Evolutionary conservation across 2,329 filamentous ascomycete genomes (phyloP).

Genomic region (Nannizziopsis arthrosporioides): DNA sequence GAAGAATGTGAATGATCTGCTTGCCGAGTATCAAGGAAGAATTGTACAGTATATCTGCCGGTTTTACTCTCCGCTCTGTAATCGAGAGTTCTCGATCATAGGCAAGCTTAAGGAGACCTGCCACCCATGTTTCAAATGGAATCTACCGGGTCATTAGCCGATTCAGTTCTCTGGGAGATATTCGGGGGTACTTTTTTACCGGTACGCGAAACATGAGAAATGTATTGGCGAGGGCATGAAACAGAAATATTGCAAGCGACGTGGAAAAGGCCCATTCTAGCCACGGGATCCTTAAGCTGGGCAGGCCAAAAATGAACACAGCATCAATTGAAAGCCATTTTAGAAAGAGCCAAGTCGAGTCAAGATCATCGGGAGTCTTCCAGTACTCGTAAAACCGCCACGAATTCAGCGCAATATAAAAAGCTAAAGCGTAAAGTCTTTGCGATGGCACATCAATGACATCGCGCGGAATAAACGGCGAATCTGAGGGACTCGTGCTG

Average conservation of each 20-base stretch:
- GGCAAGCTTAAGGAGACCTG: slow-evolving; percentile 63
- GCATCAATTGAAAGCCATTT: slow-evolving; percentile 91
- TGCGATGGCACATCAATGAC: slow-evolving; percentile 84
- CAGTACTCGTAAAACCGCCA: slow-evolving; percentile 86
- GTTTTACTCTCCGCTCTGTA: slow-evolving; percentile 84
- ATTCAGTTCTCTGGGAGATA: no score
- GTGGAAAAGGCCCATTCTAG: slow-evolving; percentile 74
- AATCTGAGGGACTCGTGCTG: slow-evolving; percentile 16
- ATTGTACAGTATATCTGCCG: slow-evolving; percentile 78
- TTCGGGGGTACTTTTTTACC: slow-evolving; percentile 38
- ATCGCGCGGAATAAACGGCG: slow-evolving; percentile 66
- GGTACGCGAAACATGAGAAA: slow-evolving; percentile 89
- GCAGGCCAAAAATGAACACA: slow-evolving; percentile 73
- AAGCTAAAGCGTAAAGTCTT: slow-evolving; percentile 69
- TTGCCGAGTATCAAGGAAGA: slow-evolving; percentile 87
- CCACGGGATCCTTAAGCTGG: slow-evolving; percentile 87
- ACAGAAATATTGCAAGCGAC: slow-evolving; percentile 57
- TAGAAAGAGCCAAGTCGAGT: slow-evolving; percentile 80
- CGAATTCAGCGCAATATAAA: slow-evolving; percentile 63
- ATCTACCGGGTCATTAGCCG: slow-evolving; percentile 39
- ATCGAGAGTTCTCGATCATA: slow-evolving; percentile 90
- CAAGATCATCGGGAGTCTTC: slow-evolving; percentile 65
- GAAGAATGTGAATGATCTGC: slow-evolving; percentile 94
- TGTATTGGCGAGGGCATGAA: slow-evolving; percentile 63
- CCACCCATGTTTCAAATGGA: slow-evolving; percentile 61